Evolutionary conservation across 176 grass and related monocot genomes (phyloP).

Genomic region (Puccinellia tenuiflora): DNA sequence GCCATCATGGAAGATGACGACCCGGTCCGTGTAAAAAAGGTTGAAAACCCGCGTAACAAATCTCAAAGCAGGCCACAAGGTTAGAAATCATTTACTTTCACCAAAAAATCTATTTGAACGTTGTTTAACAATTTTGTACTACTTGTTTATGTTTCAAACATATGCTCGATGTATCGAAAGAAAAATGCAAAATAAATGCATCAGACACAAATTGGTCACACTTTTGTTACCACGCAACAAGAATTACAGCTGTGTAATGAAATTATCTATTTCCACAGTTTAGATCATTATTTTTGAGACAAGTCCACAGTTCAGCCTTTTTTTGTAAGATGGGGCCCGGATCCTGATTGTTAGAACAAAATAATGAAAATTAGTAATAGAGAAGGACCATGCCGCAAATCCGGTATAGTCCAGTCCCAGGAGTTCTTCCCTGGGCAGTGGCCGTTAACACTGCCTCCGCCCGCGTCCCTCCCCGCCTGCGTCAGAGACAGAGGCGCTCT

Average conservation of each 20-base stretch:
- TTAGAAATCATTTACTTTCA: background rate
- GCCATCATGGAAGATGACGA: background rate
- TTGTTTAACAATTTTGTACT: background rate
- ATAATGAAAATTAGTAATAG: background rate
- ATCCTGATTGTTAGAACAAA: no score
- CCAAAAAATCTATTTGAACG: background rate
- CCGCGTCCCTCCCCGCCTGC: background rate
- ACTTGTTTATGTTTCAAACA: background rate
- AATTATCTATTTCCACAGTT: background rate
- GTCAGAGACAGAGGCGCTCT: background rate
- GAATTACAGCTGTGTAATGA: no score
- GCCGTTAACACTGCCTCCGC: slow-evolving; percentile 35
- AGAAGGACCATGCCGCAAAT: background rate
- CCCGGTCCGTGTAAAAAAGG: background rate
- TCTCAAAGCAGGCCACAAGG: background rate
- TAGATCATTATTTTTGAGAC: background rate
- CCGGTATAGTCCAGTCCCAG: background rate
- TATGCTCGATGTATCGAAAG: background rate
- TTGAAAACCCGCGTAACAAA: background rate
- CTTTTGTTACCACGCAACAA: background rate
- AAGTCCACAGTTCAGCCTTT: background rate
- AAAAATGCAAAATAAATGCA: background rate
- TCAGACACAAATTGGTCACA: background rate
- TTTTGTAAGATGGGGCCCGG: background rate
- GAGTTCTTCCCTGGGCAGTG: background rate